phyloP scores from a whole-genome alignment of 1,284 basidiomycete species.

The Megacollybia platyphylla region DNA sequence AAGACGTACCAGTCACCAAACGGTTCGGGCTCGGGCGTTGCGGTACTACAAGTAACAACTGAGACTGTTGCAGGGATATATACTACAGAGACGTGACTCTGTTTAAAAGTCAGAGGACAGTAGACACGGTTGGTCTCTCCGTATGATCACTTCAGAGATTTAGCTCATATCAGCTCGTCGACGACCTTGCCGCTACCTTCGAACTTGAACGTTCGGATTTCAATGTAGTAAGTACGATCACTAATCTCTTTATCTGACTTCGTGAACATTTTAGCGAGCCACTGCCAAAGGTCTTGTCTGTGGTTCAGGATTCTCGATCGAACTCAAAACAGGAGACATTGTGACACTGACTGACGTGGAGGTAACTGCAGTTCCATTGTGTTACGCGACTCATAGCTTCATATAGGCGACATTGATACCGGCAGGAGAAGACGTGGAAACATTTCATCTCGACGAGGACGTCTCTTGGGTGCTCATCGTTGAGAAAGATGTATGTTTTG shows the following conservation, averaged over 20 bases:
- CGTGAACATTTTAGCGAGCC: conserved; percentile 46
- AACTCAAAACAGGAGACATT: conserved; percentile 39
- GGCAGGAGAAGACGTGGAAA: conserved; percentile 52
- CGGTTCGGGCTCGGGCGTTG: conserved; percentile 4
- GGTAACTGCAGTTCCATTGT: conserved; percentile 22
- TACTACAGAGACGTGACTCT: conserved; percentile 75
- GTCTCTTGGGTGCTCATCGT: conserved; percentile 74
- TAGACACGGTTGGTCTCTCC: conserved; percentile 48
- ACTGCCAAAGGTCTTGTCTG: conserved; percentile 79
- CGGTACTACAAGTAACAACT: neutral
- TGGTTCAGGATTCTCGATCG: conserved; percentile 49
- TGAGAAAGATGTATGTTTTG: conserved; percentile 72
- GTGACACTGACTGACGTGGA: conserved; percentile 42
- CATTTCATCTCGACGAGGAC: conserved; percentile 36
- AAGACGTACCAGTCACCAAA: conserved; percentile 7
- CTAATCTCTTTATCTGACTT: conserved; percentile 4
- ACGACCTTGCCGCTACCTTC: conserved; percentile 79
- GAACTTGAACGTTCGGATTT: conserved; percentile 62
- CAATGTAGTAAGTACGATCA: conserved; percentile 47
- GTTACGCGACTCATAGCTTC: neutral
- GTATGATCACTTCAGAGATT: conserved; percentile 1
- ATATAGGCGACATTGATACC: conserved; percentile 66
- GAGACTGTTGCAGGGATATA: conserved; percentile 50
- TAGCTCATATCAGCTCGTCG: conserved; percentile 50
- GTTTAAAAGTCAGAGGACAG: conserved; percentile 62